Evolutionary conservation across 1,284 basidiomycete genomes (phyloP), one percentile per base, ranked within the genome.

Genomic region (Ganoderma boninense): DNA sequence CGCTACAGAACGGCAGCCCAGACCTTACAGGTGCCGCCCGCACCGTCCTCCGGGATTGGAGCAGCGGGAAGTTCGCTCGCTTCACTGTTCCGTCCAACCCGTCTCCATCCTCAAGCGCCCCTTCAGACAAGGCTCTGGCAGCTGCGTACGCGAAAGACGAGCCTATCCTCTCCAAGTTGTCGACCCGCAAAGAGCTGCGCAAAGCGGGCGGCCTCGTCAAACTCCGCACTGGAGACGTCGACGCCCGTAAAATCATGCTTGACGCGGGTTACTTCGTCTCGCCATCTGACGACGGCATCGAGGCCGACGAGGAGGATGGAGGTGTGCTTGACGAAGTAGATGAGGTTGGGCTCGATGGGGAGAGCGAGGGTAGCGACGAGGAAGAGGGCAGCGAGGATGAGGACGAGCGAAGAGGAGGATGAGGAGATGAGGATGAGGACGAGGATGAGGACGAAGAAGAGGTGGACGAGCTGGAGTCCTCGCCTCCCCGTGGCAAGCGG

Each of bases 11-110:
- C 74, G 95, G 95, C 64, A 87, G 90, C 59, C 84, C 90, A 23
- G 97, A 99, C 81, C 82, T 96, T 68, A 87, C 90, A 14, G 91
- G 90, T 29, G 95, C 97, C 2, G 93, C 95, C 11, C 92, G 95
- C 32, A 87, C 93, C 66, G 86, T 99, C 54, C 86, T 99, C 57
- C 91, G 95, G 35, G 97, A 99, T 82, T 99, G 97, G 97, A 92
- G 89, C 72, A 87, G 86, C 6, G 94, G 93, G 65, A 91, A 89
- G 73, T 89, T 99, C 77, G 88, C 90, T 18, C 92, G 94, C 77
- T 97, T 94, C 83, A 92, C 93, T 7, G 80, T 87, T 26, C 90
- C 92, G 1, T 87, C 90, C 4, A 8, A 60, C 23, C 77, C 83
- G 0, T 66, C 82, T 2, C 65, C 77, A 11, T 72, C 82, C 20